Evolutionary conservation across 2,329 filamentous ascomycete species (phyloP), one percentile per base, ranked within the genome.

Genomic region (Cercospora sp.): DNA sequence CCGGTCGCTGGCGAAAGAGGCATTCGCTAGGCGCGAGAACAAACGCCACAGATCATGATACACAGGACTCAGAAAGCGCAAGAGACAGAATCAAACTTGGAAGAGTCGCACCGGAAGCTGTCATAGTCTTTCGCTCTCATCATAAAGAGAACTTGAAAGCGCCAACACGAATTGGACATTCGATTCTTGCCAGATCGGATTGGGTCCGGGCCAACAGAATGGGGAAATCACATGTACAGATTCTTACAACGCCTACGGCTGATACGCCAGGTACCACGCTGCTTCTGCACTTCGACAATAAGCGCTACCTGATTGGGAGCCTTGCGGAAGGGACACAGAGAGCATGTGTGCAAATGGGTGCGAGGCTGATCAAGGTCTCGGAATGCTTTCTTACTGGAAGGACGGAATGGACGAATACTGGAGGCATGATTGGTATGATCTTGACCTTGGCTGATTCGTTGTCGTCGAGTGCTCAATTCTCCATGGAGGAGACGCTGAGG

Each of bases 271-370:
- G 94, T 64, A 92, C 92, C 2, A 87, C 88, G 61, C 79, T 98
- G 34, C 78, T 93, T 43, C 83, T 99, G 6, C 89, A 94, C 77
- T 94, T 93, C 76, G 91, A 94, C 74, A 87, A 89, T 75, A 90
- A 90, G 74, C 87, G 92, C 66, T 99, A 99, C 79, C 74, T 97
- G 16, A 91, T 99, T 76, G 95, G 95, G 21, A 90, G 91, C 74
- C 79, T 94, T 16, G 83, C 89, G 9, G 95, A 99, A 80, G 95
- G 94, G 16, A 91, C 91, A 0, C 95, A 98, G 82, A 87, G 95
- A 66, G 88, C 89, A 59, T 84, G 91, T 76, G 85, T 85, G 43
- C 89, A 94, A 80, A 87, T 90, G 71, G 91, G 89, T 66, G 77
- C 90, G 9, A 83, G 85, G 37, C 75, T 96, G 72, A 79, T 84